Conservation (phyloP, 495 filamentous ascomycete species). For the Glonium stellatum region DNA sequence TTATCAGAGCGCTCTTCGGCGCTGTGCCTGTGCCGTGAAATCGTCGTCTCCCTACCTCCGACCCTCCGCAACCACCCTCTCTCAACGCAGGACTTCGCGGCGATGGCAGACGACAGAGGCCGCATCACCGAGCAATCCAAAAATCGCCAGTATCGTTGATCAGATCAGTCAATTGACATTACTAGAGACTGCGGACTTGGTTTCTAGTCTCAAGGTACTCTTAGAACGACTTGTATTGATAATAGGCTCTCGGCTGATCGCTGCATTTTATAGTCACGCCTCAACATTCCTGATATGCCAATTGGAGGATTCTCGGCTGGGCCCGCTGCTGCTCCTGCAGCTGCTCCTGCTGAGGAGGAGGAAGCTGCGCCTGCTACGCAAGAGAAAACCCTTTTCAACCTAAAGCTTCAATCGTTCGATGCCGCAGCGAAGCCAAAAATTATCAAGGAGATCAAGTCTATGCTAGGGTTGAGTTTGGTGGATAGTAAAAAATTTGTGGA, state of each 20-base stretch:
- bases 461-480: slow-evolving; percentile 91
- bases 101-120: slow-evolving; percentile 69
- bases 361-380: slow-evolving; percentile 70
- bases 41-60: slow-evolving; percentile 17
- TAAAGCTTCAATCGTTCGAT: slow-evolving; percentile 87
- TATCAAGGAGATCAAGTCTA: slow-evolving; percentile 97
- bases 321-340: slow-evolving; percentile 49
- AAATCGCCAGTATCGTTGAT: slow-evolving; percentile 89
- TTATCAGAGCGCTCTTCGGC: slow-evolving; percentile 52
- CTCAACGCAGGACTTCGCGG: slow-evolving; percentile 36
- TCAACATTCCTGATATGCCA: slow-evolving; percentile 97
- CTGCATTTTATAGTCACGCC: slow-evolving; percentile 57
- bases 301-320: slow-evolving; percentile 76
- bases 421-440: slow-evolving; percentile 88
- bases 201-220: slow-evolving; percentile 78
- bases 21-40: slow-evolving; percentile 44
- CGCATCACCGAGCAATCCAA: slow-evolving; percentile 59
- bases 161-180: slow-evolving; percentile 97
- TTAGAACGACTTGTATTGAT: not conserved
- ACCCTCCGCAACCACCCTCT: slow-evolving; percentile 14
- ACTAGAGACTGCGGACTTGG: slow-evolving; percentile 92
- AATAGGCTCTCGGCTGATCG: slow-evolving; percentile 17
- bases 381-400: slow-evolving; percentile 96
- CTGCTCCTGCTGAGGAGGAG: slow-evolving; percentile 73
- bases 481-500: slow-evolving; percentile 99